These are phyloP conservation scores for Pisolithus marmoratus DNA, from an alignment of 768 basidiomycete species.

Conservation along the genomic window DNA sequence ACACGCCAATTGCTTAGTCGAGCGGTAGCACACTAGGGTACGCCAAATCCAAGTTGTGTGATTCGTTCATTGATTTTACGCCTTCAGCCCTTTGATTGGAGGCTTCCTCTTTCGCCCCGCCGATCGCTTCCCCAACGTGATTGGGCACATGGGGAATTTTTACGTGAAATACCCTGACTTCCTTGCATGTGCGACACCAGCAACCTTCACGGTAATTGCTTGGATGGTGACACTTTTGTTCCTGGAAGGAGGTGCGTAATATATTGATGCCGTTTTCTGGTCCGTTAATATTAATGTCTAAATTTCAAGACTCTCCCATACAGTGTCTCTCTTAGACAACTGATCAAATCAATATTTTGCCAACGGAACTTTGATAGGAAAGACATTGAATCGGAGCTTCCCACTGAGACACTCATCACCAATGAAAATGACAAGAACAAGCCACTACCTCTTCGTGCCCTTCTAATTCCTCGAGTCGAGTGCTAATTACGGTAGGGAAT, in stretches of 20 bases:
- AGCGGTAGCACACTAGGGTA: conserved; percentile 42
- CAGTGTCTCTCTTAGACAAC: conserved; percentile 21
- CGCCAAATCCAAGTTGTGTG: conserved; percentile 7
- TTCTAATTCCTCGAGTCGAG: conserved; percentile 48
- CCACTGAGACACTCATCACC: conserved; percentile 2
- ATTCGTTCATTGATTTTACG: not conserved
- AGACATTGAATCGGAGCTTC: conserved; percentile 4
- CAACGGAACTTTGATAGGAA: conserved; percentile 19
- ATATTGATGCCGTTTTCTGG: conserved; percentile 1
- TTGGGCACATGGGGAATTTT: conserved; percentile 53
- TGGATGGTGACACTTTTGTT: conserved; percentile 48
- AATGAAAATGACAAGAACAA: conserved; percentile 17
- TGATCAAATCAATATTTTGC: conserved; percentile 16
- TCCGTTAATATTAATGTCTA: conserved; percentile 11
- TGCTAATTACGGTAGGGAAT: conserved; percentile 57
- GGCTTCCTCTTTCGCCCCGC: conserved; percentile 60
- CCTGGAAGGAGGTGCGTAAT: conserved; percentile 47
- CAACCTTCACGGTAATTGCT: conserved; percentile 51
- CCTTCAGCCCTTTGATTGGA: conserved; percentile 57
- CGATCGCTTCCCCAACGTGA: conserved; percentile 58
- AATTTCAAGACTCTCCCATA: conserved; percentile 32
- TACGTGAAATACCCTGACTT: conserved; percentile 71
- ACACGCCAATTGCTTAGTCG: conserved; percentile 52
- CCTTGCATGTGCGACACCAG: conserved; percentile 63
- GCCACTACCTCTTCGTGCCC: conserved; percentile 44